phyloP scores from a whole-genome alignment of 148 eudicot species.

The Oxyria digyna region DNA sequence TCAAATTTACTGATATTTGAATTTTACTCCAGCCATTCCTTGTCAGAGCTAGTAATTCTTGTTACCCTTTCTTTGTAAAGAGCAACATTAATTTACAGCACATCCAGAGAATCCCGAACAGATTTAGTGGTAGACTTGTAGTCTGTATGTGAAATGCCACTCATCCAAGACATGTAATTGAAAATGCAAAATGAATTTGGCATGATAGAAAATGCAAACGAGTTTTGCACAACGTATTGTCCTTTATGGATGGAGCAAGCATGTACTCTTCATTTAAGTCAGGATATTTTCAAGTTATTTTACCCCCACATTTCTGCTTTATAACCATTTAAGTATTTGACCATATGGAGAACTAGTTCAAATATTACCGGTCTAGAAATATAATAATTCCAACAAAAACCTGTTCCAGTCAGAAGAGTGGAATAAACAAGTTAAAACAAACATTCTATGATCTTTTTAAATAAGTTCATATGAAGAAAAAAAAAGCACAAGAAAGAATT shows the following conservation, averaged over 20 bases:
- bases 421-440: background rate
- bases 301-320: background rate
- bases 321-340: background rate
- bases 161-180: background rate
- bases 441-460: background rate
- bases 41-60: background rate
- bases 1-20: background rate
- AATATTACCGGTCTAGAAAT: no score
- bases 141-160: background rate
- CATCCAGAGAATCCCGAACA: background rate
- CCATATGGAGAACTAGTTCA: background rate
- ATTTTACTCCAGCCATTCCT: background rate
- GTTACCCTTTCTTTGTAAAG: background rate
- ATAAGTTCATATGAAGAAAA: background rate
- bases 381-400: background rate
- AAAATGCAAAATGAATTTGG: background rate
- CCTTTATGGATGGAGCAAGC: background rate
- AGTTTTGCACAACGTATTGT: no score
- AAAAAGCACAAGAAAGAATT: background rate
- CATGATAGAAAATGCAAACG: background rate
- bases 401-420: background rate
- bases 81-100: background rate
- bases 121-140: background rate
- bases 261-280: background rate
- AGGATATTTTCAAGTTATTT: background rate